These are phyloP conservation scores for Cordyceps sp. DNA, from an alignment of 2,329 filamentous ascomycete genomes.

Conservation along the genomic window DNA sequence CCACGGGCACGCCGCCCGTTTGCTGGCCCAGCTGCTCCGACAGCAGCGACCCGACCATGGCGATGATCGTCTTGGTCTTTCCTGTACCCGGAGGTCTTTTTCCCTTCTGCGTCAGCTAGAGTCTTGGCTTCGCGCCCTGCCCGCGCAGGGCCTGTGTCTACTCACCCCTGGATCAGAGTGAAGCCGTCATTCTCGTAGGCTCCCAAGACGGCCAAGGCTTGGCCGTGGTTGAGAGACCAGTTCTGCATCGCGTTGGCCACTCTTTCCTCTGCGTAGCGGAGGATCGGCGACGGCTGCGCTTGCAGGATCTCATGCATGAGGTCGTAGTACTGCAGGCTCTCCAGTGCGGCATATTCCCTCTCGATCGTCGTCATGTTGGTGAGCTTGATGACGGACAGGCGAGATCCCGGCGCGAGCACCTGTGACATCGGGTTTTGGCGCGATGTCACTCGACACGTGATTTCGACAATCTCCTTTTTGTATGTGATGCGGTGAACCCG, in stretches of 20 bases:
- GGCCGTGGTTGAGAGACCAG: slow-evolving; percentile 74
- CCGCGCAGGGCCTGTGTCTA: background rate
- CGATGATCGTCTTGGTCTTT: slow-evolving; percentile 96
- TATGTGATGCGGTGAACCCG: slow-evolving; percentile 65
- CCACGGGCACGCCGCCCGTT: slow-evolving; percentile 15
- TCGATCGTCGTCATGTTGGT: slow-evolving; percentile 90
- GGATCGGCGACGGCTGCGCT: slow-evolving; percentile 77
- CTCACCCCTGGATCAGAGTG: slow-evolving; percentile 78
- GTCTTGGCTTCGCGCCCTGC: background rate
- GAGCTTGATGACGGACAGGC: slow-evolving; percentile 63
- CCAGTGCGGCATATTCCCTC: slow-evolving; percentile 82
- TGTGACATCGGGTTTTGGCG: slow-evolving; percentile 43
- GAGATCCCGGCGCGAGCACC: slow-evolving; percentile 50
- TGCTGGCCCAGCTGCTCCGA: slow-evolving; percentile 19
- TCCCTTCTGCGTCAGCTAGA: slow-evolving; percentile 11
- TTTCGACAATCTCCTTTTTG: slow-evolving; percentile 67
- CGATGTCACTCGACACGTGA: slow-evolving; percentile 71
- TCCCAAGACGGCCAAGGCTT: slow-evolving; percentile 81
- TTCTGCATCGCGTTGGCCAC: slow-evolving; percentile 53
- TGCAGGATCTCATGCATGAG: slow-evolving; percentile 81
- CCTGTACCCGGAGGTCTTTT: slow-evolving; percentile 77
- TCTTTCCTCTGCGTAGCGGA: slow-evolving; percentile 62
- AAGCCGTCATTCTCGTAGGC: slow-evolving; percentile 94
- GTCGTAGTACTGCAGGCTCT: slow-evolving; percentile 89
- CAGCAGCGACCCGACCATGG: slow-evolving; percentile 76